These are phyloP conservation scores for Crepidotus variabilis DNA, from an alignment of 768 basidiomycete genomes.

Conservation along the genomic window DNA sequence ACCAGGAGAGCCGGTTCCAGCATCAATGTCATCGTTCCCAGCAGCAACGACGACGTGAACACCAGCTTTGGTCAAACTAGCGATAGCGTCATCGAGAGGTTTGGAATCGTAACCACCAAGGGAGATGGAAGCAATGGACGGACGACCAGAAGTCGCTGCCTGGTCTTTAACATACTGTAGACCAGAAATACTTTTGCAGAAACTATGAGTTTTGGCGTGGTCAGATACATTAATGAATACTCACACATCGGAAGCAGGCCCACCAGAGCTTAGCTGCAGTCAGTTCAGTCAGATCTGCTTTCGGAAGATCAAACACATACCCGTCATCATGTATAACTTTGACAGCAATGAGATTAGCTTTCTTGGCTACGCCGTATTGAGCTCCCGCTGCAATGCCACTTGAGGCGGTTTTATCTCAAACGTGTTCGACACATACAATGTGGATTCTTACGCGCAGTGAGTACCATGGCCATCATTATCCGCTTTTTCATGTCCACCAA, in stretches of 20 bases:
- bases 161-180: slow-evolving; percentile 11
- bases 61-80: slow-evolving; percentile 19
- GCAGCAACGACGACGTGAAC: slow-evolving; percentile 23
- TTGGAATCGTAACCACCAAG: slow-evolving; percentile 15
- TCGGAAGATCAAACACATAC: slow-evolving; percentile 3
- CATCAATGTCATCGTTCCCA: slow-evolving; percentile 26
- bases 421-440: not conserved
- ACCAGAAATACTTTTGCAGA: slow-evolving; percentile 1
- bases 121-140: slow-evolving; percentile 15
- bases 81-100: slow-evolving; percentile 17
- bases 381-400: slow-evolving; percentile 13
- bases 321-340: slow-evolving; percentile 21
- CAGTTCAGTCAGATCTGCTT: not conserved
- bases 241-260: slow-evolving; percentile 15
- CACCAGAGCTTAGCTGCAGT: not conserved
- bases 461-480: slow-evolving; percentile 39
- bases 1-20: slow-evolving; percentile 24
- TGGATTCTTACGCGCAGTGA: too few relatives aligned
- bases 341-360: slow-evolving; percentile 19
- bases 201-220: not conserved
- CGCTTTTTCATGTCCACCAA: slow-evolving; percentile 13
- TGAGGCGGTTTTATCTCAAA: not conserved
- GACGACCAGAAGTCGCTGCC: slow-evolving; percentile 11
- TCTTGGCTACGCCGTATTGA: slow-evolving; percentile 14
- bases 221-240: not conserved